A percentile compares a stretch with the other conserved stretches of the same genome.
These are phyloP conservation scores for Pestalotiopsis sp. DNA, from an alignment of 2,329 filamentous ascomycete genomes.

Conservation along the genomic window DNA sequence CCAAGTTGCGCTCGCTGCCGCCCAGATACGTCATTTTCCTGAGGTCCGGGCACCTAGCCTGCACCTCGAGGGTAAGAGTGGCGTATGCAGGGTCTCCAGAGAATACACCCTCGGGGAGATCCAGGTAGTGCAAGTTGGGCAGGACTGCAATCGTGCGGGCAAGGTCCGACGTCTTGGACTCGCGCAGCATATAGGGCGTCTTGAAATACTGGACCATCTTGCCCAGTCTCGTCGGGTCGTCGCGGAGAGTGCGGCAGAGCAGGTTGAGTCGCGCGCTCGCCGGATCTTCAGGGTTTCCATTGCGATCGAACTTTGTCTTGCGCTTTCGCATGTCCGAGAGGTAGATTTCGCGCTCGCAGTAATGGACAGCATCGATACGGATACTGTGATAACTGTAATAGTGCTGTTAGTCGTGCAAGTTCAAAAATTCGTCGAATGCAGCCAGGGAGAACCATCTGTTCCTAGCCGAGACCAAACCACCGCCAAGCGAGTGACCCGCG, in stretches of 20 bases:
- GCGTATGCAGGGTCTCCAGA: slow-evolving; percentile 76
- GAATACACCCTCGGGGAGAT: slow-evolving; percentile 87
- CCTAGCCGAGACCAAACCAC: neutral
- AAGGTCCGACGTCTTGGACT: slow-evolving; percentile 81
- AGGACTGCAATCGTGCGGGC: slow-evolving; percentile 84
- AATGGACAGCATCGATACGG: slow-evolving; percentile 92
- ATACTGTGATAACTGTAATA: slow-evolving; percentile 77
- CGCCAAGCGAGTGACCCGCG: neutral
- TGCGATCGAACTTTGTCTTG: slow-evolving; percentile 72
- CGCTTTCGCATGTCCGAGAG: slow-evolving; percentile 80
- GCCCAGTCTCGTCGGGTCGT: slow-evolving; percentile 71
- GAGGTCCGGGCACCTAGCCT: slow-evolving; percentile 80
- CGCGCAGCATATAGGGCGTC: slow-evolving; percentile 91
- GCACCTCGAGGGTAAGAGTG: slow-evolving; percentile 80
- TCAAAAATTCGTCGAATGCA: neutral
- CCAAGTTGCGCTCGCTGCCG: slow-evolving; percentile 78
- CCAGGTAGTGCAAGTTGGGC: slow-evolving; percentile 84
- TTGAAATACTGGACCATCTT: slow-evolving; percentile 78
- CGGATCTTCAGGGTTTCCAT: slow-evolving; percentile 80
- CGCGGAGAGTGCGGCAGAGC: slow-evolving; percentile 80
- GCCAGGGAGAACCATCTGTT: neutral
- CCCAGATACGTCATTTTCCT: slow-evolving; percentile 85
- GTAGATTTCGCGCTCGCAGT: slow-evolving; percentile 84
- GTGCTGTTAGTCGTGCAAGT: neutral
- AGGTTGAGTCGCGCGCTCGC: slow-evolving; percentile 76